Conservation (phyloP, 2,329 filamentous ascomycete species). For the Bipolaris cookei region DNA sequence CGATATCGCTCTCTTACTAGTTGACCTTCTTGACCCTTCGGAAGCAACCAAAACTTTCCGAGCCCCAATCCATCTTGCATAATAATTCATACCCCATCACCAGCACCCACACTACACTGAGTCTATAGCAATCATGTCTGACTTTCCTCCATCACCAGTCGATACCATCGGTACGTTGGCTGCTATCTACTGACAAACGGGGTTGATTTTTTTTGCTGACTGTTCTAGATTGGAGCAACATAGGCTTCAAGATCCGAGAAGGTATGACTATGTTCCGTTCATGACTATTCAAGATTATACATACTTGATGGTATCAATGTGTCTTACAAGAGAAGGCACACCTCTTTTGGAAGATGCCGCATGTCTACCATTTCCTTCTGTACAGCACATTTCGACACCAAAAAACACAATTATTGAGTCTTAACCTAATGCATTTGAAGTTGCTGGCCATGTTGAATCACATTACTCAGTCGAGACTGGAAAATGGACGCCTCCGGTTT, state of each 20-base stretch:
- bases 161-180: slow-evolving; percentile 69
- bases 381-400: not conserved
- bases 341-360: not conserved
- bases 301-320: not conserved
- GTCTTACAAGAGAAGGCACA: not conserved
- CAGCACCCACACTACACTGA: slow-evolving; percentile 3
- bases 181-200: not conserved
- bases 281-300: not conserved
- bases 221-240: slow-evolving; percentile 79
- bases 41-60: slow-evolving; percentile 20
- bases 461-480: slow-evolving; percentile 77
- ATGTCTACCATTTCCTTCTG: not conserved
- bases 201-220: slow-evolving; percentile 13
- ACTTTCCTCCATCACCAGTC: slow-evolving; percentile 73
- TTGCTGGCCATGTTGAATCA: slow-evolving; percentile 93
- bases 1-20: slow-evolving; percentile 41
- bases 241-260: slow-evolving; percentile 92
- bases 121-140: slow-evolving; percentile 35
- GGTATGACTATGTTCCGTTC: slow-evolving; percentile 57
- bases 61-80: slow-evolving; percentile 15
- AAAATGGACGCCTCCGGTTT: slow-evolving; percentile 77
- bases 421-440: slow-evolving; percentile 53
- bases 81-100: slow-evolving; percentile 10
- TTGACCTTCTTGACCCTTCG: slow-evolving; percentile 27
- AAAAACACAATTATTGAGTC: not conserved